Conservation (phyloP, 176 grass and related monocot genomes). For the Paspalum notatum region DNA sequence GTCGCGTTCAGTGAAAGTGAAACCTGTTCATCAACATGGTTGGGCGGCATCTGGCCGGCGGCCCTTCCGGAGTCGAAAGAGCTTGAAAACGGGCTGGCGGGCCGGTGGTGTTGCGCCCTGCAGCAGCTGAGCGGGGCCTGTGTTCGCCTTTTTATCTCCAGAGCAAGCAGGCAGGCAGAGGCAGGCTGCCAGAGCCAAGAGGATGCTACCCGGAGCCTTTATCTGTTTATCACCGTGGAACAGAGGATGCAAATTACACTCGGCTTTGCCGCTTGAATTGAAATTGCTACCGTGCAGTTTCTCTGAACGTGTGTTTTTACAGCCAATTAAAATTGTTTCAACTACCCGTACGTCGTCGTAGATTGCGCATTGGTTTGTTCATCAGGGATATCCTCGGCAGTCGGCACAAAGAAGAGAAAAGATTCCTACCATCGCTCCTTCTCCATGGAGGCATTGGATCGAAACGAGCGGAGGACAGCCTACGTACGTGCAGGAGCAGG, state of each 20-base stretch:
- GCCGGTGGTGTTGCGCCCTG: background rate
- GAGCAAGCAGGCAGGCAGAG: conserved; percentile 1
- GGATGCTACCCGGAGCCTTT: background rate
- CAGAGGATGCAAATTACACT: too few species aligned
- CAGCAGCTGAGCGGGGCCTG: conserved; percentile 13
- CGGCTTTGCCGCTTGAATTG: too few species aligned
- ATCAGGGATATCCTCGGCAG: background rate
- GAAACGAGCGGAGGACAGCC: background rate
- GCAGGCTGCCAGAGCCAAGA: background rate
- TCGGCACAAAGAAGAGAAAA: background rate
- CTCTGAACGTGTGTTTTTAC: too few species aligned
- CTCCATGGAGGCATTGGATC: too few species aligned
- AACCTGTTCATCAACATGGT: conserved; percentile 49
- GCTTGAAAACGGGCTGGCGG: conserved; percentile 4
- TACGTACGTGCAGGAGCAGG: background rate
- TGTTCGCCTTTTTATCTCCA: conserved; percentile 1
- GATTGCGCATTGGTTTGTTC: too few species aligned
- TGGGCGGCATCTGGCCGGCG: conserved; percentile 34
- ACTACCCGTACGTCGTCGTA: too few species aligned
- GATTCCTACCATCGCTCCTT: background rate
- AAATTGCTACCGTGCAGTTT: too few species aligned
- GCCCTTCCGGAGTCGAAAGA: conserved; percentile 23
- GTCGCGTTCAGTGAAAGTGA: background rate
- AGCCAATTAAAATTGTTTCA: too few species aligned
- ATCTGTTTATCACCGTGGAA: too few species aligned